phyloP scores from a whole-genome alignment of 2,329 filamentous ascomycete genomes.

The Leptographium galeiforme region DNA sequence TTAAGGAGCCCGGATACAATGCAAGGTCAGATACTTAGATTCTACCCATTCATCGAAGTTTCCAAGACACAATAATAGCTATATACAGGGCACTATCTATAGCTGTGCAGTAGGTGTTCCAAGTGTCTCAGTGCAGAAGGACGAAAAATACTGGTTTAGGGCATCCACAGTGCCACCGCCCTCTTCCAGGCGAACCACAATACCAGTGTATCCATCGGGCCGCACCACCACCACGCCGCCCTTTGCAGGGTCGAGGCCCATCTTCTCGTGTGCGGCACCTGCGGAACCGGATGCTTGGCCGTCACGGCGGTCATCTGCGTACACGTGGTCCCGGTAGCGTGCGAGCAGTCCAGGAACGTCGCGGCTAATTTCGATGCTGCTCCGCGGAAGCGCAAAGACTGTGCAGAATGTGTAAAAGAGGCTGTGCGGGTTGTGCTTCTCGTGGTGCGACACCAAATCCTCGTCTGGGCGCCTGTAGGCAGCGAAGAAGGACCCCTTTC shows the following conservation, averaged over 20 bases:
- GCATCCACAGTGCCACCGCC: conserved; percentile 66
- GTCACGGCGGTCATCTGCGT: conserved; percentile 74
- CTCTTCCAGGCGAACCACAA: conserved; percentile 59
- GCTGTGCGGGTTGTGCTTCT: conserved; percentile 74
- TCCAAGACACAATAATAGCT: neutral
- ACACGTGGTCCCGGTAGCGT: conserved; percentile 70
- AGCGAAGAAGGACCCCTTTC: conserved; percentile 59
- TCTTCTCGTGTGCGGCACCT: conserved; percentile 67
- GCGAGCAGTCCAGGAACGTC: conserved; percentile 58
- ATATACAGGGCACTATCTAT: conserved; percentile 16
- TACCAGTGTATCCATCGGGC: conserved; percentile 76
- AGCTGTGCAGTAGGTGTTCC: conserved; percentile 26
- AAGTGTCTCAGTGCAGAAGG: conserved; percentile 53
- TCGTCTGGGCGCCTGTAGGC: conserved; percentile 50
- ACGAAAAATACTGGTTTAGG: conserved; percentile 67
- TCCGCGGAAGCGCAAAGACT: conserved; percentile 55
- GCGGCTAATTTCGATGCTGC: conserved; percentile 57
- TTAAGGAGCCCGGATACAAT: no score
- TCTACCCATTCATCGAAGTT: no score
- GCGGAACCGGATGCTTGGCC: conserved; percentile 35
- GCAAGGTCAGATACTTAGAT: no score
- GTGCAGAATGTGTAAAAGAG: conserved; percentile 68
- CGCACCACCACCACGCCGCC: conserved; percentile 74
- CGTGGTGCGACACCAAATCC: conserved; percentile 55
- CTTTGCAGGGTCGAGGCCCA: conserved; percentile 60